These are phyloP conservation scores for Talaromyces proteolyticus DNA, from an alignment of 495 filamentous ascomycete species.

Conservation along the genomic window DNA sequence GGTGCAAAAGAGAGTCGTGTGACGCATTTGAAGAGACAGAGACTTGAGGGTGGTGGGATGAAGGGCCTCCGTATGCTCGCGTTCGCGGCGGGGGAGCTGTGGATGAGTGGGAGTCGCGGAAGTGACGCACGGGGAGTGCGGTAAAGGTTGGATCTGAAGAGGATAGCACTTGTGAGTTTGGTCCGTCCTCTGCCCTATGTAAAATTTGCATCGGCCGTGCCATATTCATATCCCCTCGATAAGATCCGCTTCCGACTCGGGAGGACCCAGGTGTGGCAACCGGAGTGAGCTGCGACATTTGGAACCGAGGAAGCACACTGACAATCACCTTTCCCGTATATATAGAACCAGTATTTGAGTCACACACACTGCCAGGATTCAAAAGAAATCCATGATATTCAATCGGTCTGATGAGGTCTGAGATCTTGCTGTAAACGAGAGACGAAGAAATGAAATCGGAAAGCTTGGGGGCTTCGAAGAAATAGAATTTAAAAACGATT, in stretches of 20 bases:
- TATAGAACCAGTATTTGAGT: too few species aligned
- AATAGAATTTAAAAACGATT: neutral
- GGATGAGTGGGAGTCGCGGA: slow-evolving; percentile 5
- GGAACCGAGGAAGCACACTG: too few species aligned
- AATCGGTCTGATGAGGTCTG: neutral
- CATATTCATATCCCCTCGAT: slow-evolving; percentile 5
- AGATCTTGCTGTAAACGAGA: neutral
- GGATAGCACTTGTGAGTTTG: neutral
- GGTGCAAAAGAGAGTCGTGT: slow-evolving; percentile 18
- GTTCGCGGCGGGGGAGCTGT: neutral
- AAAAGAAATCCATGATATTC: neutral
- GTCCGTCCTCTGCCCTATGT: neutral
- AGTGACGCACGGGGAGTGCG: slow-evolving; percentile 3
- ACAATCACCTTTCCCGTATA: neutral
- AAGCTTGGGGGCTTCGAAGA: neutral
- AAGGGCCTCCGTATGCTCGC: neutral
- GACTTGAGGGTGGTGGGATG: slow-evolving; percentile 1
- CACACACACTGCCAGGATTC: neutral
- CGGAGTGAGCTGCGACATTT: neutral
- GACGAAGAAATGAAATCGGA: neutral
- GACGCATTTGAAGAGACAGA: slow-evolving; percentile 6
- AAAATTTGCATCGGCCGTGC: slow-evolving; percentile 7
- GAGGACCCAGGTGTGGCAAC: neutral
- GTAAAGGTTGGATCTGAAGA: slow-evolving; percentile 3
- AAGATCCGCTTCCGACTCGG: neutral